phyloP scores from a whole-genome alignment of 257 asterid species.

The Phtheirospermum japonicum region DNA sequence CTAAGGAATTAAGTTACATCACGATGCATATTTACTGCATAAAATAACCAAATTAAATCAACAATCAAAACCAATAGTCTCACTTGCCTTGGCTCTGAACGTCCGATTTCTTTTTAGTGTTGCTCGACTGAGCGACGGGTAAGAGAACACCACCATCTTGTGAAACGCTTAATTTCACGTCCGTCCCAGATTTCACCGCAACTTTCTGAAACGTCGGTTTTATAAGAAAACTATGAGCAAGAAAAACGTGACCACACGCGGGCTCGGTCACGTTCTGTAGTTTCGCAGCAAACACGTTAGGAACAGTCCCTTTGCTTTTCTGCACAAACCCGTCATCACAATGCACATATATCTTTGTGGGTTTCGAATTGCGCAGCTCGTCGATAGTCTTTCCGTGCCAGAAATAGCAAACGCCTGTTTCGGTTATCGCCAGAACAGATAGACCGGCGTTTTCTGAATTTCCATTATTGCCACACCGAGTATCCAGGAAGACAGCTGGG shows the following conservation, averaged over 20 bases:
- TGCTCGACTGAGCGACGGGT: conserved; percentile 53
- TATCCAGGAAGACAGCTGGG: conserved; percentile 81
- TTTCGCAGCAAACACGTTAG: conserved; percentile 75
- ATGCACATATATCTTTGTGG: conserved; percentile 59
- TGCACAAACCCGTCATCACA: conserved; percentile 45
- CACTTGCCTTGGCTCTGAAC: conserved; percentile 52
- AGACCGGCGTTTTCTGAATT: conserved; percentile 49
- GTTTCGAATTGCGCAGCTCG: conserved; percentile 58
- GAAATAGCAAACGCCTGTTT: conserved; percentile 80
- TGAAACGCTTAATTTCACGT: conserved; percentile 53
- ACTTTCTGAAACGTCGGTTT: conserved; percentile 82
- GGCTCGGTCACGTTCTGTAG: conserved; percentile 52
- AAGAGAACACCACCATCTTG: conserved; percentile 74
- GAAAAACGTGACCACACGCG: conserved; percentile 52
- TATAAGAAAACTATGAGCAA: conserved; percentile 74
- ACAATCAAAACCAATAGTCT: neutral
- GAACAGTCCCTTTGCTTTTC: conserved; percentile 56
- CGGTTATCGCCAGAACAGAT: conserved; percentile 82
- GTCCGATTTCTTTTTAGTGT: conserved; percentile 47
- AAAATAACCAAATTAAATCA: neutral
- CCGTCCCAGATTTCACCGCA: conserved; percentile 66
- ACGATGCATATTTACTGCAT: neutral
- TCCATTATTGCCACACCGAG: conserved; percentile 37
- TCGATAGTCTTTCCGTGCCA: conserved; percentile 72
- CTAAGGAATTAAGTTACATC: neutral